A percentile compares a stretch with the other conserved stretches of the same genome.
phyloP scores from a whole-genome alignment of 2,329 filamentous ascomycete genomes.

The Massarina eburnea region DNA sequence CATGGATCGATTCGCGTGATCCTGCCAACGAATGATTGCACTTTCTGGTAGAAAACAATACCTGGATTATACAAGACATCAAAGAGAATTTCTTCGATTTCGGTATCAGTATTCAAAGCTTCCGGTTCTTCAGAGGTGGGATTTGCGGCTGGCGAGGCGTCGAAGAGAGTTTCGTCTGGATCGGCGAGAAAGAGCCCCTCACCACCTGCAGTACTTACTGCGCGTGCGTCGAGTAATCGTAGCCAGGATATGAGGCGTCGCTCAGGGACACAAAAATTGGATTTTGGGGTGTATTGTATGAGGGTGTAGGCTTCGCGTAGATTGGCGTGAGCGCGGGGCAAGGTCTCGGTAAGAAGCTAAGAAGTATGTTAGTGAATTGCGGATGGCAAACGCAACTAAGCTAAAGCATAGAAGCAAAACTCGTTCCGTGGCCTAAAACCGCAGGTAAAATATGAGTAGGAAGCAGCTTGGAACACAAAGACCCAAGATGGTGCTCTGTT shows the following conservation, averaged over 20 bases:
- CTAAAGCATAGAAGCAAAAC: no score
- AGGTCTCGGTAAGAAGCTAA: conserved; percentile 31
- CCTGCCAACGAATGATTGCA: conserved; percentile 59
- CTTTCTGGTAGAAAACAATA: conserved; percentile 60
- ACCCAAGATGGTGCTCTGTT: no score
- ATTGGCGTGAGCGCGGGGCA: conserved; percentile 51
- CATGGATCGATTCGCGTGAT: conserved; percentile 60
- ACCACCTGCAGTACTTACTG: conserved; percentile 57
- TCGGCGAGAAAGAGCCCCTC: conserved; percentile 57
- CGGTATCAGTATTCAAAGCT: conserved; percentile 32
- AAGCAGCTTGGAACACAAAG: no score
- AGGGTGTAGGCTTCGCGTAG: conserved; percentile 54
- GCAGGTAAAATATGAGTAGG: no score
- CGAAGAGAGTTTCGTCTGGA: conserved; percentile 51
- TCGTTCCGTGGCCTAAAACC: no score
- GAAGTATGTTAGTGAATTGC: conserved; percentile 4
- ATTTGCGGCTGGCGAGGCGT: conserved; percentile 47
- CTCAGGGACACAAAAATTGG: conserved; percentile 39
- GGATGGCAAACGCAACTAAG: background rate
- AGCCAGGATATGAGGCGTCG: conserved; percentile 58
- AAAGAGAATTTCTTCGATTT: conserved; percentile 55
- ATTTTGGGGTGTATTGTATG: conserved; percentile 41
- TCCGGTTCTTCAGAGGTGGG: conserved; percentile 28
- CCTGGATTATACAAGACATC: conserved; percentile 59
- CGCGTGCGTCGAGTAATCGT: conserved; percentile 57